These are phyloP conservation scores for Amaranthus palmeri DNA, from an alignment of 148 eudicot species.

Conservation along the genomic window DNA sequence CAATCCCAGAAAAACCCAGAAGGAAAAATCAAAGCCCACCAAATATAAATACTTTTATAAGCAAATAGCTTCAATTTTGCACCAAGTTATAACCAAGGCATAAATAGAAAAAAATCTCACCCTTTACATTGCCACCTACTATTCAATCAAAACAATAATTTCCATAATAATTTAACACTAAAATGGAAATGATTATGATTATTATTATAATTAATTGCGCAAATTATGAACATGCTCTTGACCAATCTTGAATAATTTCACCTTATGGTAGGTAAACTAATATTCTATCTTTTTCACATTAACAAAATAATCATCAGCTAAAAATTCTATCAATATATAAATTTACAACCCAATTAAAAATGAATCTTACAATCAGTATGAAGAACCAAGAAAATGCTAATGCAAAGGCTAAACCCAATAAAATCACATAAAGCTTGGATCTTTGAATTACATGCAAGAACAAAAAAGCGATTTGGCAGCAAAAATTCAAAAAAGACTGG, in stretches of 20 bases:
- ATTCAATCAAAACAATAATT: constrained; percentile 8
- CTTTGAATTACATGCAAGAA: not conserved
- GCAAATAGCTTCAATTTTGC: not conserved
- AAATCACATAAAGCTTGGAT: not conserved
- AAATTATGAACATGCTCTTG: constrained; percentile 21
- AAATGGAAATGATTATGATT: too few species aligned
- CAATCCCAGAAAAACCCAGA: not conserved
- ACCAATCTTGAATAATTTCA: not conserved
- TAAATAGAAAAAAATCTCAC: not conserved
- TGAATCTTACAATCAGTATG: not conserved
- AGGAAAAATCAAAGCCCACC: not conserved
- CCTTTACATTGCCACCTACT: not conserved
- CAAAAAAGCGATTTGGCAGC: not conserved
- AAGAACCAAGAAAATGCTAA: not conserved
- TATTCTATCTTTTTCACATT: not conserved
- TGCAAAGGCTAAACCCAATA: not conserved
- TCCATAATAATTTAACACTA: too few species aligned
- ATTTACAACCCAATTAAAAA: not conserved
- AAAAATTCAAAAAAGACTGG: not conserved
- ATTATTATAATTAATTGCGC: not conserved
- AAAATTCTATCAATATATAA: too few species aligned
- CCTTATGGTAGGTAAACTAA: constrained; percentile 24
- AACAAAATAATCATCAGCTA: not conserved
- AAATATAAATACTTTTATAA: constrained; percentile 15
- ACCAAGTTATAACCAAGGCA: constrained; percentile 10